Conservation (phyloP, 495 filamentous ascomycete genomes). For the Lophium mytilinum region DNA sequence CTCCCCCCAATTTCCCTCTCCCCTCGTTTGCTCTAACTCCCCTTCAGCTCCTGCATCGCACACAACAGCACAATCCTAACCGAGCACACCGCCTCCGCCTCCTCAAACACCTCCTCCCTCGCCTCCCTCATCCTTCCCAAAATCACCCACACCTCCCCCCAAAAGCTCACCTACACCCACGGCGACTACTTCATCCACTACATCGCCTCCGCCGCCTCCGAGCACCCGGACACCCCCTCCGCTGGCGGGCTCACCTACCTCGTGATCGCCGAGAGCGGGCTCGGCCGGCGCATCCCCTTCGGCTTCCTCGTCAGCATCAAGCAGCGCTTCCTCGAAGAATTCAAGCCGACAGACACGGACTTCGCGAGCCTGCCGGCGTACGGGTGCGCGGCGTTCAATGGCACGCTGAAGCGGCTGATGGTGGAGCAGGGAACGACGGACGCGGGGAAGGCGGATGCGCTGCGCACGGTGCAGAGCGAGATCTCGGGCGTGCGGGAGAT, state of each 20-base stretch:
- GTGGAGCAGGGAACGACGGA: slow-evolving; percentile 74
- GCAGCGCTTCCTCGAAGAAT: slow-evolving; percentile 72
- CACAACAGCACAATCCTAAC: slow-evolving; percentile 83
- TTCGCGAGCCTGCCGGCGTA: slow-evolving; percentile 77
- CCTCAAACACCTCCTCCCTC: slow-evolving; percentile 68
- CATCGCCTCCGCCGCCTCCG: slow-evolving; percentile 74
- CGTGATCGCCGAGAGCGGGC: slow-evolving; percentile 65
- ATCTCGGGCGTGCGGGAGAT: slow-evolving; percentile 91
- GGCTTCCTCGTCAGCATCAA: slow-evolving; percentile 89
- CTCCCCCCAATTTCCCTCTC: slow-evolving; percentile 4
- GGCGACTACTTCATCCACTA: slow-evolving; percentile 90
- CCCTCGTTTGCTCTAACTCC: neutral
- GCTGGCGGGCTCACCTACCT: slow-evolving; percentile 79
- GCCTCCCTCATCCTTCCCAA: slow-evolving; percentile 94
- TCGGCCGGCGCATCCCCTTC: slow-evolving; percentile 83
- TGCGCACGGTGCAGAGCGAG: slow-evolving; percentile 72
- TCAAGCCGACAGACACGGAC: slow-evolving; percentile 58
- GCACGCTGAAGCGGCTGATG: slow-evolving; percentile 67
- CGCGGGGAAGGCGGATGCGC: slow-evolving; percentile 68
- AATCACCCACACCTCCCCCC: slow-evolving; percentile 68
- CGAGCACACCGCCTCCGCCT: slow-evolving; percentile 77
- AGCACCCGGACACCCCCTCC: slow-evolving; percentile 43
- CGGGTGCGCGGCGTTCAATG: slow-evolving; percentile 81
- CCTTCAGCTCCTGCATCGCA: slow-evolving; percentile 74
- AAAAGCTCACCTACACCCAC: slow-evolving; percentile 92